Conservation (phyloP, 2,329 filamentous ascomycete species). For the Cadophora luteo-olivacea region DNA sequence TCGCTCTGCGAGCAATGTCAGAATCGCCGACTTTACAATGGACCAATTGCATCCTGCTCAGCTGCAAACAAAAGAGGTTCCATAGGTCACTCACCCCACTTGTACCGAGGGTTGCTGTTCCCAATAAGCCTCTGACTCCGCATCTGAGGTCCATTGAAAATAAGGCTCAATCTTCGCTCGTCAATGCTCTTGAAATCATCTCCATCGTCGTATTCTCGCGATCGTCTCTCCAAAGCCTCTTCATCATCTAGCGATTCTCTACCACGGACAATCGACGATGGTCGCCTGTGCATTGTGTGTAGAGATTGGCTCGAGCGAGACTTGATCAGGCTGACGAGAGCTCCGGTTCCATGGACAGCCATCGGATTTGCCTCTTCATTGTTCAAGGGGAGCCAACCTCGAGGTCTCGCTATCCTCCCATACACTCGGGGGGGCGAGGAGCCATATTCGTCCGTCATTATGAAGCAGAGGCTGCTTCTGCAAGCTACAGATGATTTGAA, state of each 20-base stretch:
- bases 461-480: neutral
- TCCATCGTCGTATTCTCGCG: slow-evolving; percentile 31
- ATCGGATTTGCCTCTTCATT: slow-evolving; percentile 41
- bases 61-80: neutral
- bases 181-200: slow-evolving; percentile 47
- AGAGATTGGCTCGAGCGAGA: slow-evolving; percentile 41
- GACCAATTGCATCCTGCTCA: neutral
- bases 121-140: slow-evolving; percentile 88
- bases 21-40: neutral
- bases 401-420: slow-evolving; percentile 35
- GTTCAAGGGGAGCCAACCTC: slow-evolving; percentile 39
- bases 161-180: slow-evolving; percentile 63
- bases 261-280: slow-evolving; percentile 30
- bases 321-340: slow-evolving; percentile 41
- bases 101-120: slow-evolving; percentile 83
- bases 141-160: slow-evolving; percentile 74
- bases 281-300: slow-evolving; percentile 28
- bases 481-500: neutral
- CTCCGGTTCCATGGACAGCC: slow-evolving; percentile 42
- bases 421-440: slow-evolving; percentile 33
- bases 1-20: slow-evolving; percentile 56
- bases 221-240: slow-evolving; percentile 32
- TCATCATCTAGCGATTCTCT: slow-evolving; percentile 40
- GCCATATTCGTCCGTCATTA: slow-evolving; percentile 24
- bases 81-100: slow-evolving; percentile 68